Evolutionary conservation across 148 eudicot species (phyloP), one percentile per base, ranked within the genome.

Genomic region (Vaccinium darrowii): DNA sequence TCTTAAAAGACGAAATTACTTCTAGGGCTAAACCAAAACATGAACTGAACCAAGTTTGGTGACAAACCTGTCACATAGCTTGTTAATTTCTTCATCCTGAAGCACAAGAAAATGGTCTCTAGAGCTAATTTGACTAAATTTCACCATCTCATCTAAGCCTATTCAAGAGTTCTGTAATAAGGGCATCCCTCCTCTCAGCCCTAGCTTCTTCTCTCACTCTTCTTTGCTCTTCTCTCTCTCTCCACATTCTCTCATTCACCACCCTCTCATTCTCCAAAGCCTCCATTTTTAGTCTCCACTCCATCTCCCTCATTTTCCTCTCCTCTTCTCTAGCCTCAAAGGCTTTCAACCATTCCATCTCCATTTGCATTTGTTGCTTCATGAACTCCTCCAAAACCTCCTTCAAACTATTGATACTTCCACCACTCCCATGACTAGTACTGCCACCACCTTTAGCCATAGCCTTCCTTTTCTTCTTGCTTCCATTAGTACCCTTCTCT

Each of bases 151-250:
- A 89, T 82, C 87, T 88, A 84, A 94, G 94, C 89, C 92, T 90
- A 72, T 91, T 89, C 83, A 96, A 82, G 7, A 96, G 91, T 9
- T 91, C 88, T 14, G 92, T 93, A 60, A 96, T 88, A 79, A 96
- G 95, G 56, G 97, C 95, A 88, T 96, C 99, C 85, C 98, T 91
- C 56, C 91, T 93, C 75, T 95, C 97, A 52, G 99, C 97, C 87
- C 99, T 93, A 56, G 91, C 92, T 86, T 95, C 98, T n/a, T 96
- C 99, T 50, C 97, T 92, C 8, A 88, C n/a, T 88, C 89, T 89
- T 84, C 99, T 86, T 84, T 92, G 92, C 78, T 96, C 98, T n/a
- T 96, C 98, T 79, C 92, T 92, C 77, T 96, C 97, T 60, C 93
- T 87, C 99, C 97, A 94, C 43, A 89, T 86, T 57, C 90, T 90